phyloP scores from a whole-genome alignment of 768 basidiomycete species.

The Astraeus odoratus region DNA sequence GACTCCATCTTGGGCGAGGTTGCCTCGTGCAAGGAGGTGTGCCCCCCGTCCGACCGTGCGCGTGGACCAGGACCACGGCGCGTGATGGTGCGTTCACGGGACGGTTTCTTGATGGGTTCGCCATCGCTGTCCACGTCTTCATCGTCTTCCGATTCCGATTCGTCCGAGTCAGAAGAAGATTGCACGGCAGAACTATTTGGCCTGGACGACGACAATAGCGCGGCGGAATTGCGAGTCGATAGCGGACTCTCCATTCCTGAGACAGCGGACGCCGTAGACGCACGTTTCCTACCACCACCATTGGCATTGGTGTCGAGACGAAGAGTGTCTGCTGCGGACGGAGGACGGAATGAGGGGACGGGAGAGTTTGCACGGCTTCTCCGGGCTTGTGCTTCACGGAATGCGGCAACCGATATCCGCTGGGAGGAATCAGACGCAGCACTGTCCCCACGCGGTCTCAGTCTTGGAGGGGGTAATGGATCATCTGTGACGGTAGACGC shows the following conservation, averaged over 20 bases:
- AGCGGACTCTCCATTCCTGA: slow-evolving; percentile 11
- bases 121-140: slow-evolving; percentile 32
- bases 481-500: slow-evolving; percentile 17
- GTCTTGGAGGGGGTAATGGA: slow-evolving; percentile 31
- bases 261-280: slow-evolving; percentile 23
- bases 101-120: slow-evolving; percentile 27
- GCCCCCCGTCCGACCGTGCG: slow-evolving; percentile 16
- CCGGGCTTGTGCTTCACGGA: slow-evolving; percentile 70
- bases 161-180: slow-evolving; percentile 26
- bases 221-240: slow-evolving; percentile 7
- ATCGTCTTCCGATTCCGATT: slow-evolving; percentile 31
- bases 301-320: slow-evolving; percentile 21
- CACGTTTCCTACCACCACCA: slow-evolving; percentile 21
- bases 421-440: slow-evolving; percentile 59
- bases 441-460: slow-evolving; percentile 54
- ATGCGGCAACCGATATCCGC: slow-evolving; percentile 75
- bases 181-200: slow-evolving; percentile 13
- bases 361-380: slow-evolving; percentile 58
- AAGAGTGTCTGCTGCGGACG: slow-evolving; percentile 26
- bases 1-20: slow-evolving; percentile 5
- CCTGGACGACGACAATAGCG: slow-evolving; percentile 8
- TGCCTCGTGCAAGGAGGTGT: slow-evolving; percentile 3
- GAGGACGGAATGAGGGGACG: slow-evolving; percentile 41
- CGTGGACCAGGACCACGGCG: slow-evolving; percentile 10
- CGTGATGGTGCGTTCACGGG: slow-evolving; percentile 29